Evolutionary conservation across 805 yeast species (phyloP), one percentile per base, ranked within the genome.

Genomic region (Cyberlindnera sargentensis): DNA sequence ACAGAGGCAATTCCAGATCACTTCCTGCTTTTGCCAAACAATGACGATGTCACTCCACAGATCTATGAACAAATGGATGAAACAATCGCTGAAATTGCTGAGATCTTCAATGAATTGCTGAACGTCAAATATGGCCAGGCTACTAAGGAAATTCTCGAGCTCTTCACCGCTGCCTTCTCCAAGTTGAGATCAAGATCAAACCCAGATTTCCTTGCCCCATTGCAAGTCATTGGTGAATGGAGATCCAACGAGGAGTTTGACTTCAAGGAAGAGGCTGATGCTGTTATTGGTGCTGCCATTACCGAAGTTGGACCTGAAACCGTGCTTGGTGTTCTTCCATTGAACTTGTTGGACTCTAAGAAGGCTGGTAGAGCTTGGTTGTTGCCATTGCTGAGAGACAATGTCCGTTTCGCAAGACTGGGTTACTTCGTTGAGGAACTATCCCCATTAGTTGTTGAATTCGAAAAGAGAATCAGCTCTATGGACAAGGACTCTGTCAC

Each of bases 281-380:
- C 71, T 27, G 90, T 86, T 4, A 75, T 93, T 48, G 80, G 87
- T 15, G 76, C 88, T 31, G 89, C 95, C 1, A 79, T 93, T 44
- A 62, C 84, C 2, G 76, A 83, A 4, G 63, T 90, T 61, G 99
- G 99, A 3, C 96, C 98, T 8, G 95, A 84, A 53, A 77, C 72
- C 9, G 93, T 93, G 3, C 66, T 91, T 47, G 64, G 76, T 37
- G 68, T 75, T 4, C 70, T 93, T 31, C 98, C 99, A 6, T 70
- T 93, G 57, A 88, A 91, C 58, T 71, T 93, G 54, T 70, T 72
- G 29, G 73, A 74, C 37, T 53, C 68, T 26, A 64, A 67, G 30
- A 71, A 73, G 36, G 74, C 81, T n/a, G 97, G 97, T 37, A 78
- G 98, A 60, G 97, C 97, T 37, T 93, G 98, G 97, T 59, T 93